Percentiles rank a stretch among this genome's conserved stretches.
These are phyloP conservation scores for Fusarium sp. DNA, from an alignment of 2,329 filamentous ascomycete species.

Conservation along the genomic window DNA sequence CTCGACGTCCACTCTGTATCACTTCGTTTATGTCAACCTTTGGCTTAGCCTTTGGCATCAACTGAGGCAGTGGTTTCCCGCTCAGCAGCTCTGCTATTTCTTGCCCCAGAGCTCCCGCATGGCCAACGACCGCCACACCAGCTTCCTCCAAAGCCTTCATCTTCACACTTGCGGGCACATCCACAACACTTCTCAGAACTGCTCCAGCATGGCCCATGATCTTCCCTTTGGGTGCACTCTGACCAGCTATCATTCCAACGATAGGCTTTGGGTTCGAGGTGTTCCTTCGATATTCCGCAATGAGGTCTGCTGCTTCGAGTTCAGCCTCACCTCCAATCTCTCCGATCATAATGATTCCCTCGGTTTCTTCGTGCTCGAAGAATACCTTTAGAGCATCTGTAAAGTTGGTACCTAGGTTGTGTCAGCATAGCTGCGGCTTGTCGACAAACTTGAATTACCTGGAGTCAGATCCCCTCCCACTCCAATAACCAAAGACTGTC, in stretches of 20 bases:
- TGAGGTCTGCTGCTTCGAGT: constrained; percentile 77
- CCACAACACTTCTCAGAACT: constrained; percentile 53
- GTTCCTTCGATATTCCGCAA: constrained; percentile 67
- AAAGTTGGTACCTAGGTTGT: constrained; percentile 66
- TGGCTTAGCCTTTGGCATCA: neutral
- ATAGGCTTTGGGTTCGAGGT: constrained; percentile 71
- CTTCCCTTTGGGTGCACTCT: constrained; percentile 67
- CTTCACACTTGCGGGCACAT: constrained; percentile 45
- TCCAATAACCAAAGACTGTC: constrained; percentile 80
- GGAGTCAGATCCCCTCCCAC: constrained; percentile 82
- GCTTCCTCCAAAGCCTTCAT: constrained; percentile 50
- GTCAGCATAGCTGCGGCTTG: neutral
- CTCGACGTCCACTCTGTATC: neutral
- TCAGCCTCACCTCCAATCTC: constrained; percentile 78
- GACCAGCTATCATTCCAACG: constrained; percentile 73
- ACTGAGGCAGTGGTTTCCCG: neutral
- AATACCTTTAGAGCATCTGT: constrained; percentile 76
- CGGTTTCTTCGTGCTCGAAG: constrained; percentile 73
- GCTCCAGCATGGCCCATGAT: constrained; percentile 82
- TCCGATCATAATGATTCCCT: constrained; percentile 77
- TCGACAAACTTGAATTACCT: constrained; percentile 51
- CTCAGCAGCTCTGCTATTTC: neutral
- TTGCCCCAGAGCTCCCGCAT: neutral
- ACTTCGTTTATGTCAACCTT: neutral
- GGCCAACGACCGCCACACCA: constrained; percentile 51